Evolutionary conservation across 2,329 filamentous ascomycete species (phyloP).

Genomic region (Paecilomyces sp.): DNA sequence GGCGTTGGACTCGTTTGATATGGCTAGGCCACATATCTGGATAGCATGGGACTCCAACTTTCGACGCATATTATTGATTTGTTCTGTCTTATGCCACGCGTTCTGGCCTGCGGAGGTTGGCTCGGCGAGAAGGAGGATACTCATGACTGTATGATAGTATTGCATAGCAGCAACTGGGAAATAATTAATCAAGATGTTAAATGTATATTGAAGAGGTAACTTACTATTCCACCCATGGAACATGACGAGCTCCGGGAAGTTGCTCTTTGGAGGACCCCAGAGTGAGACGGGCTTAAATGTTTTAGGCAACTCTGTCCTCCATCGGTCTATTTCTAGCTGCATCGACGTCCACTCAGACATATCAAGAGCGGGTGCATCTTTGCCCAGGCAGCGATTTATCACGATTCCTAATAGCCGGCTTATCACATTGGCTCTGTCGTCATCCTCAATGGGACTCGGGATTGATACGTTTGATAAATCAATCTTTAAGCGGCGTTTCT

Average conservation of each 20-base stretch:
- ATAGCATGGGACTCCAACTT: conserved; percentile 28
- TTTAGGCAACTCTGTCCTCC: conserved; percentile 24
- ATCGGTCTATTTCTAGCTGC: conserved; percentile 17
- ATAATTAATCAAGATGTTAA: background rate
- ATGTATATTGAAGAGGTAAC: background rate
- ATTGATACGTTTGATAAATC: conserved; percentile 19
- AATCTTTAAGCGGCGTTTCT: conserved; percentile 37
- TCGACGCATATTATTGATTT: conserved; percentile 2
- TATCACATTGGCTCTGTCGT: conserved; percentile 34
- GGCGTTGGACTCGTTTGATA: conserved; percentile 35
- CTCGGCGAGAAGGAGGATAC: conserved; percentile 21
- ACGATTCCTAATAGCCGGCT: conserved; percentile 38
- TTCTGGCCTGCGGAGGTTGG: conserved; percentile 5
- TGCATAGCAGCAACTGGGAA: conserved; percentile 37
- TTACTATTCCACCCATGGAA: conserved; percentile 39
- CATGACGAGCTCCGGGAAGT: conserved; percentile 35
- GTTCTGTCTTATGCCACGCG: conserved; percentile 10
- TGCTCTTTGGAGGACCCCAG: conserved; percentile 4
- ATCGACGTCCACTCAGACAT: conserved; percentile 8
- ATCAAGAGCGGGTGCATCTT: conserved; percentile 1
- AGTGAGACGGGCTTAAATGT: conserved; percentile 22
- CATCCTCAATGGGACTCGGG: conserved; percentile 13
- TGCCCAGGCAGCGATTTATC: conserved; percentile 34
- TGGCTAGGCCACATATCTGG: conserved; percentile 39
- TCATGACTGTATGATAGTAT: conserved; percentile 33